These are phyloP conservation scores for Xylaria intraflava DNA, from an alignment of 495 filamentous ascomycete species.

Conservation along the genomic window DNA sequence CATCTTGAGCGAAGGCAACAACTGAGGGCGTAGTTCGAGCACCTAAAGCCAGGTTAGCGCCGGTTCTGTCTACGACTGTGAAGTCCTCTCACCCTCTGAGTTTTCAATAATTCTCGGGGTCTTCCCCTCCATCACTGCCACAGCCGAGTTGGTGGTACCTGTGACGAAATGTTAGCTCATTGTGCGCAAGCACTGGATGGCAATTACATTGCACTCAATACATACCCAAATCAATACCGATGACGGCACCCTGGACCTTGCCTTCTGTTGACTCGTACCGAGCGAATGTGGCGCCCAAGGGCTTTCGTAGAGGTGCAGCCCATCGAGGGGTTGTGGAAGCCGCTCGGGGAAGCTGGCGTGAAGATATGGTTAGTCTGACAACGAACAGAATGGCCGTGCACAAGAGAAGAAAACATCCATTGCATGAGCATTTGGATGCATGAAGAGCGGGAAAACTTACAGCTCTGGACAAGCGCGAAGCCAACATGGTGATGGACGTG, in stretches of 20 bases:
- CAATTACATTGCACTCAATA: slow-evolving; percentile 11
- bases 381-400: neutral
- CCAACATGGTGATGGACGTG: slow-evolving; percentile 52
- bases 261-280: slow-evolving; percentile 77
- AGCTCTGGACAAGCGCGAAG: slow-evolving; percentile 57
- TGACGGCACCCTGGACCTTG: slow-evolving; percentile 89
- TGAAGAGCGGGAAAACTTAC: slow-evolving; percentile 53
- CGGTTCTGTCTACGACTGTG: neutral
- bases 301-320: slow-evolving; percentile 48
- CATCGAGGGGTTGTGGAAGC: slow-evolving; percentile 52
- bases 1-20: slow-evolving; percentile 93
- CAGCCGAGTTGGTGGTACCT: slow-evolving; percentile 98
- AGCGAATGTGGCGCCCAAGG: slow-evolving; percentile 44
- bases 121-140: slow-evolving; percentile 97
- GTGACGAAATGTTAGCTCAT: slow-evolving; percentile 12
- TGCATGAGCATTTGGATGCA: slow-evolving; percentile 15
- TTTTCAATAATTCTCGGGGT: slow-evolving; percentile 95
- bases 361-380: slow-evolving; percentile 15
- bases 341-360: slow-evolving; percentile 59
- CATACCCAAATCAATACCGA: slow-evolving; percentile 97
- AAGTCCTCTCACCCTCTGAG: slow-evolving; percentile 63
- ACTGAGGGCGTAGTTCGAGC: slow-evolving; percentile 94
- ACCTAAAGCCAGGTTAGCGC: slow-evolving; percentile 46
- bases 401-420: slow-evolving; percentile 16
- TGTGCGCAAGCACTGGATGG: neutral